A percentile compares a stretch with the other conserved stretches of the same genome.
Evolutionary conservation across 805 yeast species (phyloP).

Genomic region (Lachancea cidri): DNA sequence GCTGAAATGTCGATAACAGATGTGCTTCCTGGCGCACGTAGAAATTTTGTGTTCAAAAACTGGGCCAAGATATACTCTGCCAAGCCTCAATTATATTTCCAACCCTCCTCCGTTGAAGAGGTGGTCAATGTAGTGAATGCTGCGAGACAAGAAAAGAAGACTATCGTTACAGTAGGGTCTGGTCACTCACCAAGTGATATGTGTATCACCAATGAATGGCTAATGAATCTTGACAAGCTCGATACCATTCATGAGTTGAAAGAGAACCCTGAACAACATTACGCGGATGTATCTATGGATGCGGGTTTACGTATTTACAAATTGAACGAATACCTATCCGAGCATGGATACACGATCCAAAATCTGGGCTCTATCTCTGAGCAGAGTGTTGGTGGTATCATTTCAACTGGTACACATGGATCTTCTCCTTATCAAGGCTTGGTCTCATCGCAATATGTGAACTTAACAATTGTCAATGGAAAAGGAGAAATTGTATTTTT

Average conservation of each 20-base stretch:
- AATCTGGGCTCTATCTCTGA: conserved; percentile 91
- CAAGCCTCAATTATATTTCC: conserved; percentile 70
- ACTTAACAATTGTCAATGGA: conserved; percentile 68
- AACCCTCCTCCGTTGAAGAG: conserved; percentile 69
- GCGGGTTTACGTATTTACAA: conserved; percentile 82
- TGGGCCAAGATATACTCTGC: conserved; percentile 92
- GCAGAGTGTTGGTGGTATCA: conserved; percentile 92
- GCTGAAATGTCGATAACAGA: conserved; percentile 1
- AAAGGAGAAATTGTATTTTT: conserved; percentile 58
- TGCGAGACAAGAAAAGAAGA: conserved; percentile 56
- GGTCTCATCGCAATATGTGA: conserved; percentile 81
- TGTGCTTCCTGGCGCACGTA: conserved; percentile 17
- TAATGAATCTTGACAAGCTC: conserved; percentile 77
- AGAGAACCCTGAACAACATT: conserved; percentile 53
- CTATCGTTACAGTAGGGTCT: conserved; percentile 81
- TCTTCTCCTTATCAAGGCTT: conserved; percentile 90
- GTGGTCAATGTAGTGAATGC: conserved; percentile 58
- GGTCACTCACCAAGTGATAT: conserved; percentile 94
- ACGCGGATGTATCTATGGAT: conserved; percentile 88
- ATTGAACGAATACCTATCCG: conserved; percentile 60
- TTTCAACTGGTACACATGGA: conserved; percentile 96
- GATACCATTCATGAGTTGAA: conserved; percentile 47
- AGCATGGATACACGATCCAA: conserved; percentile 72
- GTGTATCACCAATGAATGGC: conserved; percentile 85
- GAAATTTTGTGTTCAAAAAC: conserved; percentile 35